Evolutionary conservation across 176 grass and related monocot genomes (phyloP).

Genomic region (sorghum (Sorghum bicolor)): Sorghum_bicolor_NCBIv3 NC_012878.2:57503501-57504000

Average conservation of each 20-base stretch:
- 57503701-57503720: no score
- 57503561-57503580: neutral
- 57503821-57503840: constrained; percentile 5
- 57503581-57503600: neutral
- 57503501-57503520: constrained; percentile 31
- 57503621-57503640: neutral
- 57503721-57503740: no score
- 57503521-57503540: constrained; percentile 12
- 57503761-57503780: constrained; percentile 26
- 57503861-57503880: constrained; percentile 9
- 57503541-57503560: constrained; percentile 23
- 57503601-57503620: constrained; percentile 12
- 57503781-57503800: constrained; percentile 15
- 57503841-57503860: neutral
- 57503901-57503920: neutral
- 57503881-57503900: neutral
- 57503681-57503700: no score
- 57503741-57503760: neutral
- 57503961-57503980: neutral
- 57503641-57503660: constrained; percentile 16
- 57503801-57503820: neutral
- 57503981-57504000: neutral
- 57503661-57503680: no score
- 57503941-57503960: neutral
- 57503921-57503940: neutral